Evolutionary conservation across 768 basidiomycete genomes (phyloP), one percentile per base, ranked within the genome.

Genomic region (Suillus sp.): DNA sequence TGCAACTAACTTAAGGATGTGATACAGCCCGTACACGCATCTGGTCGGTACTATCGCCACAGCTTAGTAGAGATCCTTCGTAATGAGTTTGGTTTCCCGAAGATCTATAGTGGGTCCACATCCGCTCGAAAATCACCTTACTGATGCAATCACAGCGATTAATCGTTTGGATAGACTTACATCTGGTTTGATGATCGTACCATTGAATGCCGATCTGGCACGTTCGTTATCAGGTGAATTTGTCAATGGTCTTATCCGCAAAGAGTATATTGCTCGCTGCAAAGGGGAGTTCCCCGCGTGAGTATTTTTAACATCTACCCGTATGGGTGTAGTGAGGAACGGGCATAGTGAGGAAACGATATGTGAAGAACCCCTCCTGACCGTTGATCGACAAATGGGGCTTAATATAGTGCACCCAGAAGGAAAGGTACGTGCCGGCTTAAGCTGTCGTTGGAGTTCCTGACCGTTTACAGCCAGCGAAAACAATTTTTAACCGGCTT

Each of bases 381-480:
- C 95, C 0, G 88, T 98, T 1, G 97, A 99, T 76, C 84, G 95
- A 59, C 96, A 98, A 72, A 95, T 98, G 89, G 97, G 97, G 4
- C 77, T 99, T 53, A 98, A 98, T 65, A 90, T 99, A 59, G 93
- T 98, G 18, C 94, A 97, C 71, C 94, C 96, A 0, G 88, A 96
- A 62, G 97, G 97, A 48, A 95, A 98, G 83, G 42, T 61, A 59
- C 18, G 62, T 58, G 59, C 30, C 16, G 30, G 25, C 38, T 30
- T 47, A 27, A 27, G 25, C 3, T 40, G 10, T 6, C 18, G 3
- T n/a, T 27, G 18, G 1, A 30, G 38, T 7, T 40, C 42, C 53
- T 57, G 55, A 59, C 60, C 51, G 25, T 62, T 65, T 60, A 54
- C 68, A 97, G 93, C 84, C 83, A 20, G 93, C 96, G 0, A 91